Percentiles rank a stretch among this genome's conserved stretches.
These are phyloP conservation scores for Phylloporus arenicola DNA, from an alignment of 768 basidiomycete species.

Conservation along the genomic window DNA sequence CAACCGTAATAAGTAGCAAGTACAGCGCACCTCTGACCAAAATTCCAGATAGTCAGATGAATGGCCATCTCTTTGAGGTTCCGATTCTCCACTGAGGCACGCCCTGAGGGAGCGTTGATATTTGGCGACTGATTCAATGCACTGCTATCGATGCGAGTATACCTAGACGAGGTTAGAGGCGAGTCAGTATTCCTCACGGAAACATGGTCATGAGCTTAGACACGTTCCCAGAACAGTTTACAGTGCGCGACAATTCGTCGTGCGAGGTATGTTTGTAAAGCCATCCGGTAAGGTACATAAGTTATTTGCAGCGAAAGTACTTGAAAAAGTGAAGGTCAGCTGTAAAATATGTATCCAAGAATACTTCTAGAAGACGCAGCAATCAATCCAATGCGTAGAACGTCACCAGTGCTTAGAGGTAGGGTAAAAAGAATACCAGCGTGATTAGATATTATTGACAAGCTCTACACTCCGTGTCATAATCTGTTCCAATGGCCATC, in stretches of 20 bases:
- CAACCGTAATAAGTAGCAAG: too few species aligned
- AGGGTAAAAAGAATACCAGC: not conserved
- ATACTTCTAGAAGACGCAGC: constrained; percentile 4
- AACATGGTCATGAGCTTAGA: too few species aligned
- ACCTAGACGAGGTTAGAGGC: too few species aligned
- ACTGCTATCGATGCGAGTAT: too few species aligned
- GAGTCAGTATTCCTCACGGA: too few species aligned
- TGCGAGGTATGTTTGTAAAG: constrained; percentile 4
- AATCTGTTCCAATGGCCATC: constrained; percentile 79
- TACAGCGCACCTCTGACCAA: too few species aligned
- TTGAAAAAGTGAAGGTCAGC: constrained; percentile 1
- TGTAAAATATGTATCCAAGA: constrained; percentile 24
- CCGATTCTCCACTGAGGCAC: too few species aligned
- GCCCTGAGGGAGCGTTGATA: too few species aligned
- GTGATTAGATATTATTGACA: constrained; percentile 37
- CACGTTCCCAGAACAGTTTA: too few species aligned
- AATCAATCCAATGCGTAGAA: constrained; percentile 1
- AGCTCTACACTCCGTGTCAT: constrained; percentile 69
- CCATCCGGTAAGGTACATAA: constrained; percentile 20
- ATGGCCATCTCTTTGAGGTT: too few species aligned
- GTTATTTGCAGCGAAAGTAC: constrained; percentile 25
- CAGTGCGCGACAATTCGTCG: not conserved
- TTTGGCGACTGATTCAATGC: too few species aligned
- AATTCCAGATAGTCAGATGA: too few species aligned
- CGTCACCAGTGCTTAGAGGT: not conserved